Percentiles rank a stretch among this genome's conserved stretches.
These are phyloP conservation scores for Rhodotorula sp. DNA, from an alignment of 1,284 basidiomycete genomes.

Conservation along the genomic window DNA sequence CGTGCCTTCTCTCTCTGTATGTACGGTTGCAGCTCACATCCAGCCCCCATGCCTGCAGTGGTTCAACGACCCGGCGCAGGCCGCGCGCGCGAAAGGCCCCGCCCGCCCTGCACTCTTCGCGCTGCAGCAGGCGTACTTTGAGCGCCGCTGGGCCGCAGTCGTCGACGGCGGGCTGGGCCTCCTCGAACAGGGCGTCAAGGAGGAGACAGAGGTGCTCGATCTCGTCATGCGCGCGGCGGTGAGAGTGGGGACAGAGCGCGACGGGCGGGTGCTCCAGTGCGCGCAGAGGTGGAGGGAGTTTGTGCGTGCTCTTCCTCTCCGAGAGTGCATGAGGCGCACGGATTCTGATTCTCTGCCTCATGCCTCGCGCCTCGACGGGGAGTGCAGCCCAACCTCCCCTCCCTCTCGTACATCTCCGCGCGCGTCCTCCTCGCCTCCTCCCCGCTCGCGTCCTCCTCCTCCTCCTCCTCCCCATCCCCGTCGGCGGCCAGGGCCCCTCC, in stretches of 20 bases:
- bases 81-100: slow-evolving; percentile 1
- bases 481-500: too few relatives aligned
- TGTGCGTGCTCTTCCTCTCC: slow-evolving; percentile 4
- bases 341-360: neutral
- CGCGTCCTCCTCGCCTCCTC: slow-evolving; percentile 19
- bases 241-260: neutral
- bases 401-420: slow-evolving; percentile 12
- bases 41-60: neutral
- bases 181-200: neutral
- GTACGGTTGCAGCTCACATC: neutral
- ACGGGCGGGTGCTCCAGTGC: neutral
- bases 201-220: slow-evolving; percentile 17
- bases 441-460: neutral
- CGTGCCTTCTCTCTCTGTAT: neutral
- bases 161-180: neutral
- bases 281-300: slow-evolving; percentile 14
- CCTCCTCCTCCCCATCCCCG: neutral
- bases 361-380: too few relatives aligned
- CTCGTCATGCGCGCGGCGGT: slow-evolving; percentile 9
- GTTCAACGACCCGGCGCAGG: slow-evolving; percentile 8
- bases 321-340: too few relatives aligned
- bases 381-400: slow-evolving; percentile 17
- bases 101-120: slow-evolving; percentile 10
- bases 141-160: neutral
- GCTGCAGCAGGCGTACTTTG: slow-evolving; percentile 7